Conservation (phyloP, 192 early-diverging fungal genomes). For the Coemansia sp. region DNA sequence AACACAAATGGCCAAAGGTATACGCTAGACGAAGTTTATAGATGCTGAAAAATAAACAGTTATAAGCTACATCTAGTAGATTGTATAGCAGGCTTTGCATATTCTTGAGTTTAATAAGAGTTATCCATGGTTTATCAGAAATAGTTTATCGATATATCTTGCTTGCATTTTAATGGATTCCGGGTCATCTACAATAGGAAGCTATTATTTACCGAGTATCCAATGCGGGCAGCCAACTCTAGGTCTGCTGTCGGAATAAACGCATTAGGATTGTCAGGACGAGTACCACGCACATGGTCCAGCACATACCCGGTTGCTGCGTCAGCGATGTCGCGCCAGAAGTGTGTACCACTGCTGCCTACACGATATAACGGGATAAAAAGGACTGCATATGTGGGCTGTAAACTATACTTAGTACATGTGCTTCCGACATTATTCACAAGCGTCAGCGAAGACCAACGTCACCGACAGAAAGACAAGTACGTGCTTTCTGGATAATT, state of each 20-base stretch:
- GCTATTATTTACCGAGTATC: not conserved
- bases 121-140: too few species aligned
- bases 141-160: not conserved
- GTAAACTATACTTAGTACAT: not conserved
- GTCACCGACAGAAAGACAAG: not conserved
- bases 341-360: slow-evolving; percentile 7
- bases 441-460: not conserved
- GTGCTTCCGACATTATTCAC: too few species aligned
- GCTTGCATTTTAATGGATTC: not conserved
- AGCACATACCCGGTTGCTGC: not conserved
- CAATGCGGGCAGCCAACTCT: not conserved
- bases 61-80: too few species aligned
- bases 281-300: slow-evolving; percentile 2
- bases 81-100: too few species aligned
- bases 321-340: slow-evolving; percentile 1
- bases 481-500: too few species aligned
- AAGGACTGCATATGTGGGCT: not conserved
- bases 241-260: not conserved
- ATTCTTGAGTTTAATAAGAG: too few species aligned
- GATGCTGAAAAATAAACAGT: too few species aligned
- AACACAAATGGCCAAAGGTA: too few species aligned
- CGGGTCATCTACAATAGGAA: not conserved
- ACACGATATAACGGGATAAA: not conserved
- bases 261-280: not conserved
- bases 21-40: too few species aligned